Percentiles rank a stretch among this genome's conserved stretches.
These are phyloP conservation scores for Pseudocercospora fijiensis DNA, from an alignment of 2,329 filamentous ascomycete genomes.

Conservation along the genomic window DNA sequence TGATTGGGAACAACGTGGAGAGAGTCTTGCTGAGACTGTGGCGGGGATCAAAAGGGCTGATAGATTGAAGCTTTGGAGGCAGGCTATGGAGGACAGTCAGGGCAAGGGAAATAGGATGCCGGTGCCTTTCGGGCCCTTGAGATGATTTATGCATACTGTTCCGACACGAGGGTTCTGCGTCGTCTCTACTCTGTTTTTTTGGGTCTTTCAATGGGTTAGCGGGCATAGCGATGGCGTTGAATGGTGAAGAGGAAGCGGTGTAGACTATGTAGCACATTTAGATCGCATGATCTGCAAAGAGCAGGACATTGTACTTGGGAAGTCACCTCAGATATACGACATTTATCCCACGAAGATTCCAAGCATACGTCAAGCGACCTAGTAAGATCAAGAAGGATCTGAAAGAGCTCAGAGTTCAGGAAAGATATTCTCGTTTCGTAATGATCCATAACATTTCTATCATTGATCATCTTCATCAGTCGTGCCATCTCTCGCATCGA, in stretches of 20 bases:
- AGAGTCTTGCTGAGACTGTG: slow-evolving; percentile 31
- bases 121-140: slow-evolving; percentile 16
- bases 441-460: not conserved
- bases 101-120: slow-evolving; percentile 10
- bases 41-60: slow-evolving; percentile 34
- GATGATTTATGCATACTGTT: slow-evolving; percentile 2
- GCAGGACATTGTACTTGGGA: not conserved
- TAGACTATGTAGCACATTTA: not conserved
- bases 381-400: no score
- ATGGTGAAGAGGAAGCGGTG: not conserved
- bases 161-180: not conserved
- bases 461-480: slow-evolving; percentile 19
- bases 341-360: no score
- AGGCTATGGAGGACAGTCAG: slow-evolving; percentile 29
- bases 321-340: not conserved
- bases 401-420: no score
- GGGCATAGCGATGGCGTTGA: not conserved
- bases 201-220: not conserved
- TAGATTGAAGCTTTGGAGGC: slow-evolving; percentile 29
- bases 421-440: not conserved
- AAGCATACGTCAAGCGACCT: no score
- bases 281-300: not conserved
- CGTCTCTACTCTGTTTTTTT: no score
- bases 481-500: slow-evolving; percentile 57
- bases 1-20: slow-evolving; percentile 9